Evolutionary conservation across 306 rosid genomes (phyloP).

Genomic region (Canavalia ensiformis): DNA sequence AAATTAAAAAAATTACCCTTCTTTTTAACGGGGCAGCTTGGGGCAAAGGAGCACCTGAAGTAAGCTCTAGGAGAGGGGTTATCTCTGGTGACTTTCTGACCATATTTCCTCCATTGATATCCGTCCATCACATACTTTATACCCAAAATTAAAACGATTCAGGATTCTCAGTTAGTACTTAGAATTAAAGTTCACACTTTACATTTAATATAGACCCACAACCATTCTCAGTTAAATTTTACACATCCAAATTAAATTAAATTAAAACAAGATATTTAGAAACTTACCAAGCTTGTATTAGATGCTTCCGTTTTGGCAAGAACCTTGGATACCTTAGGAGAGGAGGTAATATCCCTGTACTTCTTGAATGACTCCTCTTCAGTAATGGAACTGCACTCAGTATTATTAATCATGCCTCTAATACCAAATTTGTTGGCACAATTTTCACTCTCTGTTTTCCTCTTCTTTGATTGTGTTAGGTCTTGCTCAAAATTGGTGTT

Average conservation of each 20-base stretch:
- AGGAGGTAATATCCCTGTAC: conserved; percentile 49
- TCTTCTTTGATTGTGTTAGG: conserved; percentile 50
- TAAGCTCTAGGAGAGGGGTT: conserved; percentile 98
- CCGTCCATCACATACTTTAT: conserved; percentile 83
- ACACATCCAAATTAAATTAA: not conserved
- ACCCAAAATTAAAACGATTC: not conserved
- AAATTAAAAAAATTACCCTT: conserved; percentile 63
- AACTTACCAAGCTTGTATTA: conserved; percentile 71
- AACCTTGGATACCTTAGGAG: conserved; percentile 65
- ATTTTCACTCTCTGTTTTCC: conserved; percentile 59
- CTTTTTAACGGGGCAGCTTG: conserved; percentile 87
- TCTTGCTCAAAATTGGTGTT: conserved; percentile 39
- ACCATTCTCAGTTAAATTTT: not conserved
- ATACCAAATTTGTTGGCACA: conserved; percentile 16
- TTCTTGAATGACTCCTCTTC: conserved; percentile 64
- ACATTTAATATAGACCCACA: not conserved
- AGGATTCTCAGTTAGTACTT: conserved; percentile 10
- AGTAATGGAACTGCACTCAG: conserved; percentile 59
- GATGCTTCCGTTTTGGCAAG: conserved; percentile 70
- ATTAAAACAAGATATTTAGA: not conserved
- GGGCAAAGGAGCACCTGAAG: conserved; percentile 86
- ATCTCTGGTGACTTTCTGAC: conserved; percentile 94
- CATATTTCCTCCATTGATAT: conserved; percentile 96
- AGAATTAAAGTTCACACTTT: not conserved
- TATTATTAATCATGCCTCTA: conserved; percentile 21